Percentiles rank a stretch among this genome's conserved stretches.
Conservation (phyloP, 2,329 filamentous ascomycete species). For the Aspergillus viridinutans region DNA sequence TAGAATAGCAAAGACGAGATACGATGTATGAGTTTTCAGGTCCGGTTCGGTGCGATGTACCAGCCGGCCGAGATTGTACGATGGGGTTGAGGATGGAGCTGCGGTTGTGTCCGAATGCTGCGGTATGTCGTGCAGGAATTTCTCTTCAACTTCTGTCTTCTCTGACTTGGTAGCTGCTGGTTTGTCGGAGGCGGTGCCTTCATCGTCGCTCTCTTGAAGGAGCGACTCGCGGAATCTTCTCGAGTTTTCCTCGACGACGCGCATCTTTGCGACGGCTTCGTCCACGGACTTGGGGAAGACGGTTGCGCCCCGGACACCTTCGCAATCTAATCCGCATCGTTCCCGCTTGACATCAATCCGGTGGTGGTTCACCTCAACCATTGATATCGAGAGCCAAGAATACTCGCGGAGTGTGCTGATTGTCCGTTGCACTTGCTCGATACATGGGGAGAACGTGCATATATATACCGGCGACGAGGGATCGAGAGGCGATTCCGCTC, state of each 20-base stretch:
- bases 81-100: conserved; percentile 31
- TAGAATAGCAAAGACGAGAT: conserved; percentile 86
- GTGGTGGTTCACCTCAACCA: conserved; percentile 82
- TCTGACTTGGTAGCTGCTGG: conserved; percentile 17
- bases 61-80: conserved; percentile 72
- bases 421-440: conserved; percentile 89
- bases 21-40: conserved; percentile 94
- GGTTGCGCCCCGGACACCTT: conserved; percentile 63
- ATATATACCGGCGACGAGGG: conserved; percentile 69
- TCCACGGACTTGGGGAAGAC: conserved; percentile 64
- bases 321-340: conserved; percentile 67
- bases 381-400: conserved; percentile 88
- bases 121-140: conserved; percentile 20
- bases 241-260: conserved; percentile 66
- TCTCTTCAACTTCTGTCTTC: conserved; percentile 22
- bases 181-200: conserved; percentile 11
- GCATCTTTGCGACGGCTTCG: conserved; percentile 71
- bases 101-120: conserved; percentile 5
- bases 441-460: conserved; percentile 94
- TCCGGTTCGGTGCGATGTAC: conserved; percentile 80
- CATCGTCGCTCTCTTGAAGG: conserved; percentile 16
- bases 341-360: conserved; percentile 79
- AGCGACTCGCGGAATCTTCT: conserved; percentile 57
- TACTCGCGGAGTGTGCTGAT: conserved; percentile 73
- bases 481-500: conserved; percentile 56